A percentile compares a stretch with the other conserved stretches of the same genome.
phyloP scores from a whole-genome alignment of 2,329 filamentous ascomycete genomes.

The Monosporascus sp. region DNA sequence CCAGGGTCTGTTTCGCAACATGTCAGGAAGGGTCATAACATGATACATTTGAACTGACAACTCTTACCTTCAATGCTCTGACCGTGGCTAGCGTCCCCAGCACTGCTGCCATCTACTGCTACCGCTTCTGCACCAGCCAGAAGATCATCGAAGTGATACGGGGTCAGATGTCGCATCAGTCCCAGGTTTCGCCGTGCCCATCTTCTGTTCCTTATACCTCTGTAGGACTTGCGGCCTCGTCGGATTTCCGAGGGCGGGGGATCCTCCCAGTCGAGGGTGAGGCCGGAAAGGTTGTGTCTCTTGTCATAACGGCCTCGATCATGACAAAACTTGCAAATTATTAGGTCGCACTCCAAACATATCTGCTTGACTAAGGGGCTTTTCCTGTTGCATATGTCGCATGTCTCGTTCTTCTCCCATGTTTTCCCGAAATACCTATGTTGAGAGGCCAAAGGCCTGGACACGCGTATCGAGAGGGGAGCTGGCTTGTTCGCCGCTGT shows the following conservation, averaged over 20 bases:
- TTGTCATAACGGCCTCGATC: background rate
- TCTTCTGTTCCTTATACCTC: background rate
- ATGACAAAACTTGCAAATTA: background rate
- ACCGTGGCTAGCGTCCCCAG: background rate
- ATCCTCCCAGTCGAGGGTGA: background rate
- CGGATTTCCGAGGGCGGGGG: background rate
- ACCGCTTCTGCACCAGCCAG: background rate
- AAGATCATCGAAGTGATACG: background rate
- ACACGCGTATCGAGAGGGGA: background rate
- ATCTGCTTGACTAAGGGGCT: background rate
- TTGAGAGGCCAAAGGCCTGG: conserved; percentile 8
- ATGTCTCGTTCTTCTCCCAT: background rate
- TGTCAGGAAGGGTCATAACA: background rate
- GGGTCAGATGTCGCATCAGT: background rate
- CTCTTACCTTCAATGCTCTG: background rate
- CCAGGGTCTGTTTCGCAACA: background rate
- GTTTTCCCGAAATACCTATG: background rate
- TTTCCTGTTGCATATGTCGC: background rate
- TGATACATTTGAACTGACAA: background rate
- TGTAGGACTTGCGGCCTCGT: background rate
- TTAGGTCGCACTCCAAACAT: background rate
- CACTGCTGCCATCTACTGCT: background rate
- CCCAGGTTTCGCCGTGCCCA: background rate
- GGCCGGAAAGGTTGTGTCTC: background rate
- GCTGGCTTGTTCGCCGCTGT: background rate